Base-by-base conservation (phyloP, 148 eudicot genomes). In the Linanthus parryae region DNA sequence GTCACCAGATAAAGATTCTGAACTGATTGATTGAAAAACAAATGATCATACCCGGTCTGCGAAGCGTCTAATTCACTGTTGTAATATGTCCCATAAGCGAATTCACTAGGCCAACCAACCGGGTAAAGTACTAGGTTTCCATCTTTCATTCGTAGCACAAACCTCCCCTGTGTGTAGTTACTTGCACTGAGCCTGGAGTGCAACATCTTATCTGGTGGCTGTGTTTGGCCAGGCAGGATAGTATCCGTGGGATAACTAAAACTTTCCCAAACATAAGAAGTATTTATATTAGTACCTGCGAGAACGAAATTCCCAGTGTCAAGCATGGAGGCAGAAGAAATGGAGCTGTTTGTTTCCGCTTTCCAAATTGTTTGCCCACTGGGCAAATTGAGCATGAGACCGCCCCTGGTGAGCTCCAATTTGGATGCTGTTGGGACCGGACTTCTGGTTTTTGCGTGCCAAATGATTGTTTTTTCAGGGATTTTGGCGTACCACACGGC, bases 401-500 rank as follows among this genome's bases (percentile, higher is more conserved):
- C 54, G 33, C 19, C 5, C 1, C 16, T 15, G 1, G 54, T 19
- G 26, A 49, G 38, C 8, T 49, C 10, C 3, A 49, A 13, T 4
- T 49, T 49, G 4, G 54, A 49, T 17, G 38, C 54, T 9, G 15
- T 12, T 19, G 13, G 39, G 6, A 49, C 31, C 8, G 54, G 24
- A 31, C 7, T 25, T 2, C 1, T 12, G 11, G 38, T 30, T 24
- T 19, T 31, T 49, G 39, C 39, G 9, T 17, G 39, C 54, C 54
- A 49, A 19, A 49, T 26, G 24, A 49, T 11, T 8, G 54, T 31
- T 30, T 2, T 20, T 2, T 49, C 25, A 4, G 38, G 54, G 7
- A 49, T 31, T 31, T 31, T 6, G 16, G 38, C 38, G 25, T 49
- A 49, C 54, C 54, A 49, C 5, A 49, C 20, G 11, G 26, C 38